Evolutionary conservation across 345 rosid genomes (phyloP), one percentile per base, ranked within the genome.

Genomic region (Acer campestre): DNA sequence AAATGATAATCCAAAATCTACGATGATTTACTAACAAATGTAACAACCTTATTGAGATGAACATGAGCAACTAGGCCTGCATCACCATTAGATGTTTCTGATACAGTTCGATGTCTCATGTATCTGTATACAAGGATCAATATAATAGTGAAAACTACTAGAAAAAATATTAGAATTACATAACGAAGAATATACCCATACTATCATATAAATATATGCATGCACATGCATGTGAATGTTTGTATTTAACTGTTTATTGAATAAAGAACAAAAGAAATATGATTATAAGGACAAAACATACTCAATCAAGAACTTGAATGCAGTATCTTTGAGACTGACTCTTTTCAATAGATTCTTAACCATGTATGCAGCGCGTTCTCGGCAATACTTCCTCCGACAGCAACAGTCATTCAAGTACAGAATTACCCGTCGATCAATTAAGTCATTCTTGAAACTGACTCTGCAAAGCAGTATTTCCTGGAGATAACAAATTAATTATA

Each of bases 391-490:
- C 74, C 90, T 86, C 55, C 93, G 98, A 79, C 99, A 96, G 55
- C 13, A 83, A 82, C 98, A 96, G 65, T 81, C 84, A 72, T 90
- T 91, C 58, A 96, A 79, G 78, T 92, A 87, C 67, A 96, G 75
- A 80, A 91, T 86, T 22, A 94, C 86, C 1, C 95, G 95, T 6
- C 97, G 94, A 78, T 96, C 97, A 76, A 77, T 82, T 6, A 51
- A 74, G 38, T 89, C 91, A 70, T 96, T 96, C 71, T 87, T 92
- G 84, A 94, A 96, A 80, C 79, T 84, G 56, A 89, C 97, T 80
- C 85, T 92, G 80, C 92, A 94, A 61, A 88, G 97, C 76, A 96
- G 82, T 79, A 96, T 90, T 88, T 96, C 99, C 99, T 94, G 89
- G 61, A 82, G 81, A 73, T 25, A 80, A 62, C 64, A 22, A 82